Conservation (phyloP, 164 flowering plant species). For the Tinospora cordifolia region DNA sequence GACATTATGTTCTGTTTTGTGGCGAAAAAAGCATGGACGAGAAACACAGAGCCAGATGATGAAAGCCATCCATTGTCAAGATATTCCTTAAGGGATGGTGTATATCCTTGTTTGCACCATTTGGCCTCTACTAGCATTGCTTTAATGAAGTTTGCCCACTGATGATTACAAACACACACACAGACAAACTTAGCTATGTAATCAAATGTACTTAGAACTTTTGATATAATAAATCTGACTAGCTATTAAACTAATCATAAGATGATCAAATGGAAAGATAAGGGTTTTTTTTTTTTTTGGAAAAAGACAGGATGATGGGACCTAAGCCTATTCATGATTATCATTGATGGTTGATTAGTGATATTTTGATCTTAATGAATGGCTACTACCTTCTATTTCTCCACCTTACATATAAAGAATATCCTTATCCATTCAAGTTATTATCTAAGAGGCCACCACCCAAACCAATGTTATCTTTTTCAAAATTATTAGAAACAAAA, state of each 20-base stretch:
- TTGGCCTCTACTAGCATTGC: constrained; percentile 44
- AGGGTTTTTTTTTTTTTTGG: not conserved
- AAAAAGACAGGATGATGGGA: too few relatives aligned
- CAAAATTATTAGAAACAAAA: not conserved
- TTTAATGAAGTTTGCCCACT: constrained; percentile 53
- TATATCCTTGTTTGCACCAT: constrained; percentile 34
- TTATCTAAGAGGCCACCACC: not conserved
- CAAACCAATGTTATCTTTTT: not conserved
- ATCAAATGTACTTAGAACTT: not conserved
- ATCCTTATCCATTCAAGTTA: not conserved
- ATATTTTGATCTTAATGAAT: not conserved
- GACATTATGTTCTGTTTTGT: constrained; percentile 2
- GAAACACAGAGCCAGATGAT: constrained; percentile 34
- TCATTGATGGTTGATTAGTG: not conserved
- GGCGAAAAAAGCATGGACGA: constrained; percentile 23
- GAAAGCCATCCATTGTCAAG: constrained; percentile 42
- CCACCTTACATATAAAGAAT: not conserved
- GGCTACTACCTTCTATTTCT: not conserved
- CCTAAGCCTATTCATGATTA: not conserved
- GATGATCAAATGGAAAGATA: not conserved
- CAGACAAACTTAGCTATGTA: not conserved
- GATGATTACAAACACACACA: too few relatives aligned
- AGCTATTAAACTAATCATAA: not conserved
- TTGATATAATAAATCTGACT: too few relatives aligned
- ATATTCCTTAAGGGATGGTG: constrained; percentile 44